Percentiles rank a stretch among this genome's conserved stretches.
phyloP scores from a whole-genome alignment of 257 asterid species.

The Hygrophila difformis region DNA sequence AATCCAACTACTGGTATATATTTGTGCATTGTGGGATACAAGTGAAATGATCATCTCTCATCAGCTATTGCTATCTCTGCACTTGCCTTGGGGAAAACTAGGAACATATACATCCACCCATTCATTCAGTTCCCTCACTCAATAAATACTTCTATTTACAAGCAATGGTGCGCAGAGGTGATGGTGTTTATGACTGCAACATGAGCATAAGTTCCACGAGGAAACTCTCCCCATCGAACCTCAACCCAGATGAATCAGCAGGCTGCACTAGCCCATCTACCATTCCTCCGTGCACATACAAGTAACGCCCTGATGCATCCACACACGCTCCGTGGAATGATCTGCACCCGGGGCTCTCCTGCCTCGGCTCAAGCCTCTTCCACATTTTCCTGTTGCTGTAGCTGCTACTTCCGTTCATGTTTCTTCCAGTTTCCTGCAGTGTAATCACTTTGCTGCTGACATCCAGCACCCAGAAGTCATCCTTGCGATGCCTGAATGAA shows the following conservation, averaged over 20 bases:
- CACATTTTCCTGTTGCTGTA: conserved; percentile 35
- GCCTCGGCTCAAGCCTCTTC: conserved; percentile 48
- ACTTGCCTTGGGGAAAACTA: too few species aligned
- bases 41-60: too few species aligned
- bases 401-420: conserved; percentile 7
- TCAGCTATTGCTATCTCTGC: too few species aligned
- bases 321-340: conserved; percentile 86
- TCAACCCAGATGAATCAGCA: conserved; percentile 47
- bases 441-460: conserved; percentile 32
- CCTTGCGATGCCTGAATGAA: conserved; percentile 51
- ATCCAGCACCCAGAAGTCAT: conserved; percentile 84
- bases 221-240: conserved; percentile 67
- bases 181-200: too few species aligned
- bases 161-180: too few species aligned
- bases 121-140: too few species aligned
- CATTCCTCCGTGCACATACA: conserved; percentile 92
- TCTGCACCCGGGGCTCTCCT: conserved; percentile 51
- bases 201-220: conserved; percentile 59
- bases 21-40: too few species aligned
- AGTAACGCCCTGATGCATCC: conserved; percentile 56
- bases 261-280: conserved; percentile 63
- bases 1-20: too few species aligned
- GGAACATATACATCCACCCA: too few species aligned
- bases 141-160: too few species aligned
- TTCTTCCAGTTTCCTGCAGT: too few species aligned